Base-by-base conservation (phyloP, 345 rosid species). In the Triadica sebifera region DNA sequence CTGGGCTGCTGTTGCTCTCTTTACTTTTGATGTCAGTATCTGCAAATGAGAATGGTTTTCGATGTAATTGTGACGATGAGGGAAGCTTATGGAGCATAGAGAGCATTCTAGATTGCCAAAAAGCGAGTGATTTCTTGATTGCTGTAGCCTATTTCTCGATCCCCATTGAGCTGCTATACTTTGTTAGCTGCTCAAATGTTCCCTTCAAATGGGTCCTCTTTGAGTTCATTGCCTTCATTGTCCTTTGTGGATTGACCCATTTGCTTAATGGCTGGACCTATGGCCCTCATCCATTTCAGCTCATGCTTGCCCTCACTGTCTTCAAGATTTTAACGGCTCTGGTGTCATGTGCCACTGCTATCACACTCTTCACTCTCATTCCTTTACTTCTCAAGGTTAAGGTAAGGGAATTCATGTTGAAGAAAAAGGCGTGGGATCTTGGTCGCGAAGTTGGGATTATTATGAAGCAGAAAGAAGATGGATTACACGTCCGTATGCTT, bases 151-250 rank as follows among this genome's bases (percentile, higher is more conserved):
- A 95, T 69, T 95, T 95, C 77, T 95, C 99, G 0, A 95, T 95
- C 81, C 97, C 99, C 0, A 80, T 95, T 59, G 99, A 95, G 78
- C 81, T 95, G 79, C 93, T 95, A 41, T 95, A 93, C 89, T 95
- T 95, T 71, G 88, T 95, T 41, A 95, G 99, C 86, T 95, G 97
- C 83, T 90, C 98, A 19, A 93, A 88, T 50, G 76, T 95, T 13
- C 99, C 99, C 7, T 95, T 95, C 87, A 95, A 93, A 85, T 95
- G 99, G 98, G 99, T 95, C 46, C 94, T 95, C 25, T 81, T 87
- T 70, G 86, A 95, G 77, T 95, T 95, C 86, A 95, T 92, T 34
- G 91, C 99, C 73, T 95, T 95, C 90, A 95, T 95, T 79, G 98
- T 95, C 39, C 93, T 95, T 1, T 93, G 99, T 75, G 99, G 99